These are phyloP conservation scores for Fomitopsis serialis DNA, from an alignment of 768 basidiomycete species.

Conservation along the genomic window DNA sequence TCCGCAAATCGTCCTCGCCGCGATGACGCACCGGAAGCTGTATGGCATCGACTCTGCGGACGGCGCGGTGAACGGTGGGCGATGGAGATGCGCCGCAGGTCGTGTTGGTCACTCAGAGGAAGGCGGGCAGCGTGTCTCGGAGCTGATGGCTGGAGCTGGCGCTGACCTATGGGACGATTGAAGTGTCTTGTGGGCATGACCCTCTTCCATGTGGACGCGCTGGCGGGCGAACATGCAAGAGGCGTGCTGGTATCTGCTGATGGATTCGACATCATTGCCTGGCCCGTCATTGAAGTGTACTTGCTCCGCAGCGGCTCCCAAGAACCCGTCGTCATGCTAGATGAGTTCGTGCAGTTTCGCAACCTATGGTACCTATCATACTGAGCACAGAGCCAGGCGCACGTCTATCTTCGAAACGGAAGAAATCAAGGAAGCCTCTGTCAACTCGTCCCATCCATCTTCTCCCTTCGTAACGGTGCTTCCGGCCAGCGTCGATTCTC, in stretches of 20 bases:
- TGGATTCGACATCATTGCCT: slow-evolving; percentile 56
- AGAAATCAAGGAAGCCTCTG: slow-evolving; percentile 38
- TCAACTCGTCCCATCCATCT: slow-evolving; percentile 38
- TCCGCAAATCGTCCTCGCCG: slow-evolving; percentile 78
- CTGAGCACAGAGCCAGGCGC: slow-evolving; percentile 35
- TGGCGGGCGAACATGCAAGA: slow-evolving; percentile 59
- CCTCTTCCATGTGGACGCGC: slow-evolving; percentile 68
- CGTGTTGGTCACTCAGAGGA: slow-evolving; percentile 56
- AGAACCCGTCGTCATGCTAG: slow-evolving; percentile 60
- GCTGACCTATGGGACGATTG: not conserved
- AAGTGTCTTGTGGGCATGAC: slow-evolving; percentile 67
- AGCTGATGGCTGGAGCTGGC: not conserved
- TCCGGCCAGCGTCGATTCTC: slow-evolving; percentile 41
- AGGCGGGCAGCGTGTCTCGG: slow-evolving; percentile 50
- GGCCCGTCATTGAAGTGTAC: slow-evolving; percentile 55
- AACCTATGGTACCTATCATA: not conserved
- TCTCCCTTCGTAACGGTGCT: slow-evolving; percentile 47
- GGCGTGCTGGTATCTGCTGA: slow-evolving; percentile 22
- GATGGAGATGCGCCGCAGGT: slow-evolving; percentile 48
- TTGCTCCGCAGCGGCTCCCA: slow-evolving; percentile 36
- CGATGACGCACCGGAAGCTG: slow-evolving; percentile 67
- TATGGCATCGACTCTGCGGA: slow-evolving; percentile 79
- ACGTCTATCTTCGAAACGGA: slow-evolving; percentile 61
- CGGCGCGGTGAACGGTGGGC: slow-evolving; percentile 54
- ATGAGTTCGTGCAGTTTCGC: slow-evolving; percentile 50